phyloP scores from a whole-genome alignment of 225 moss, liverwort and hornwort species.

The Sphagnum tenellum region DNA sequence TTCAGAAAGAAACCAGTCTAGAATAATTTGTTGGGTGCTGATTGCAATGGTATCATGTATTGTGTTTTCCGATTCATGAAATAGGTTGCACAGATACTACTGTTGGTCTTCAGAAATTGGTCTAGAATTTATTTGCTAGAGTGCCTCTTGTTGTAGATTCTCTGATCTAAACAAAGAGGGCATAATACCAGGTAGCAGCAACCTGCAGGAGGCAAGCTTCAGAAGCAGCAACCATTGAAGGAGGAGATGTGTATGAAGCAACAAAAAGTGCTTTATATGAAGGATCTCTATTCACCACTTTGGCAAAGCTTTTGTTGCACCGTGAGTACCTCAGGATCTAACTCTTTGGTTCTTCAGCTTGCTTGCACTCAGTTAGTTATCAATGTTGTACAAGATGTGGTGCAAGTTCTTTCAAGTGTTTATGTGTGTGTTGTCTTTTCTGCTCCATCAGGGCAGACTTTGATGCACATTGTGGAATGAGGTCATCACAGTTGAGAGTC shows the following conservation, averaged over 20 bases:
- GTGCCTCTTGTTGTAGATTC: neutral
- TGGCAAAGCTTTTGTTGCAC: slow-evolving; percentile 32
- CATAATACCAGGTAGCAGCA: slow-evolving; percentile 37
- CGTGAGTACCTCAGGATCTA: slow-evolving; percentile 19
- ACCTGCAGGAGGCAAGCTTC: slow-evolving; percentile 37
- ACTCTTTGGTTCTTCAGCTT: neutral
- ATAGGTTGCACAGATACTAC: too few relatives aligned
- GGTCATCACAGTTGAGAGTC: too few relatives aligned
- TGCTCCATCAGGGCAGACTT: neutral
- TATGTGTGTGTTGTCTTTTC: slow-evolving; percentile 20
- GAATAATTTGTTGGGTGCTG: too few relatives aligned
- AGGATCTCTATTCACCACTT: slow-evolving; percentile 30
- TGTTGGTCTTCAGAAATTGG: too few relatives aligned
- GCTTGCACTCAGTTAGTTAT: neutral
- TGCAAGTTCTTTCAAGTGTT: neutral
- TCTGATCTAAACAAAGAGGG: neutral
- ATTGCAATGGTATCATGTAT: too few relatives aligned
- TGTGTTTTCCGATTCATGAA: too few relatives aligned
- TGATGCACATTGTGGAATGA: neutral
- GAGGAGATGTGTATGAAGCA: slow-evolving; percentile 15
- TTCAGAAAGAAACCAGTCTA: too few relatives aligned
- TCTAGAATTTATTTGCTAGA: neutral
- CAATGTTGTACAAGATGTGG: neutral
- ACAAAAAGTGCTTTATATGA: slow-evolving; percentile 44
- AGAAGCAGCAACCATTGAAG: slow-evolving; percentile 12